phyloP scores from a whole-genome alignment of 345 rosid species.

The Hypericum perforatum region DNA sequence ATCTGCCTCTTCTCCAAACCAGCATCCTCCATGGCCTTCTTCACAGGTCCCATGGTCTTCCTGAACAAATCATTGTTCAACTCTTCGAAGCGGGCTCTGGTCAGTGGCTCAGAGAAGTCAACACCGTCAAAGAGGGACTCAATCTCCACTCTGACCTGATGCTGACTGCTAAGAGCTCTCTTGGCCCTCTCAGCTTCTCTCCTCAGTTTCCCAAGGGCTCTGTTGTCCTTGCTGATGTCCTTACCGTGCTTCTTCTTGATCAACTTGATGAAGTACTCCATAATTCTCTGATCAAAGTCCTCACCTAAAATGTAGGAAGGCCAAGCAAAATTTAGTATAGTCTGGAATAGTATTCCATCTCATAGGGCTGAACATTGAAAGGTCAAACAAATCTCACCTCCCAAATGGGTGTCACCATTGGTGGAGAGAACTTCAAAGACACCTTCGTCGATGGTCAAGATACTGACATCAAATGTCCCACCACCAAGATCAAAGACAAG shows the following conservation, averaged over 20 bases:
- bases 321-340: neutral
- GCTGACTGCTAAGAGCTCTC: constrained; percentile 23
- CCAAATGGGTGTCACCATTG: constrained; percentile 23
- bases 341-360: neutral
- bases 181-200: constrained; percentile 23
- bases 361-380: neutral
- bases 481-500: constrained; percentile 21
- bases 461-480: constrained; percentile 20
- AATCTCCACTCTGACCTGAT: constrained; percentile 20
- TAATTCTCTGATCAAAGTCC: constrained; percentile 26
- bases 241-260: constrained; percentile 24
- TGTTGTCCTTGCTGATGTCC: constrained; percentile 25
- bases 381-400: constrained; percentile 9
- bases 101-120: constrained; percentile 23
- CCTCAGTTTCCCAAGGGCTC: constrained; percentile 24
- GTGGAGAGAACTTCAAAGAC: constrained; percentile 19
- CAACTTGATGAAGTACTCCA: constrained; percentile 25
- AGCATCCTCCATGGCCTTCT: constrained; percentile 26
- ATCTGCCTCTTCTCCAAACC: constrained; percentile 17
- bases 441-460: constrained; percentile 21
- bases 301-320: constrained; percentile 3
- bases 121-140: constrained; percentile 22
- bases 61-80: constrained; percentile 22
- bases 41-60: constrained; percentile 24
- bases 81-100: constrained; percentile 19